These are phyloP conservation scores for Monosporascus sp. DNA, from an alignment of 2,329 filamentous ascomycete genomes.

Conservation along the genomic window DNA sequence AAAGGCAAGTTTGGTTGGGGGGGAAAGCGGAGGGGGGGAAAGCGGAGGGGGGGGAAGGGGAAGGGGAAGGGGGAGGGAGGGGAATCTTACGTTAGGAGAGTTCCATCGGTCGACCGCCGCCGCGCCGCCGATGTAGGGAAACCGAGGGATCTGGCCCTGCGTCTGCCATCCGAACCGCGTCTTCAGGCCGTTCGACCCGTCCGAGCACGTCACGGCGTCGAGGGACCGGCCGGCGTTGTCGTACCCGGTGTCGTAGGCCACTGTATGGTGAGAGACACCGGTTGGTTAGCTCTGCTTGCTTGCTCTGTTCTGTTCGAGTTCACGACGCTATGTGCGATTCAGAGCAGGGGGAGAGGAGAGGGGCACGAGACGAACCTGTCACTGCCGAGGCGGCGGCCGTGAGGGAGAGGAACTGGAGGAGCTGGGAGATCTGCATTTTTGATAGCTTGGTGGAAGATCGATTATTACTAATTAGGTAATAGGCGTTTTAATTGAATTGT, in stretches of 20 bases:
- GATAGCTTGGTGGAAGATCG: neutral
- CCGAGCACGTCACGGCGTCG: constrained; percentile 57
- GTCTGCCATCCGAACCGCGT: constrained; percentile 54
- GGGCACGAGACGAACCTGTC: constrained; percentile 13
- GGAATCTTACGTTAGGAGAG: constrained; percentile 32
- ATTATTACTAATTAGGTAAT: neutral
- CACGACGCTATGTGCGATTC: no score
- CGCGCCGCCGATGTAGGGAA: constrained; percentile 51
- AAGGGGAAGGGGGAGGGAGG: neutral
- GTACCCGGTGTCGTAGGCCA: constrained; percentile 69
- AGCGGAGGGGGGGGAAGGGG: no score
- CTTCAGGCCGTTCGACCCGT: constrained; percentile 62
- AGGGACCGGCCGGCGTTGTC: constrained; percentile 55
- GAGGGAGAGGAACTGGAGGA: constrained; percentile 22
- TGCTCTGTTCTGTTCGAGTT: neutral
- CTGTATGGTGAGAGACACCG: constrained; percentile 26
- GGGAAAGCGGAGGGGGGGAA: no score
- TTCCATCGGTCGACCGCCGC: constrained; percentile 50
- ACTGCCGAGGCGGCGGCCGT: constrained; percentile 20
- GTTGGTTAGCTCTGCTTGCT: constrained; percentile 7
- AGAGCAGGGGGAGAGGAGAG: neutral
- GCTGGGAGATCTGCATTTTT: constrained; percentile 25
- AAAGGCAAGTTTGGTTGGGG: no score
- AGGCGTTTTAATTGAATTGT: neutral
- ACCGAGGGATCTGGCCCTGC: constrained; percentile 44